phyloP scores from a whole-genome alignment of 2,329 filamentous ascomycete genomes.

The Phoma sp. region DNA sequence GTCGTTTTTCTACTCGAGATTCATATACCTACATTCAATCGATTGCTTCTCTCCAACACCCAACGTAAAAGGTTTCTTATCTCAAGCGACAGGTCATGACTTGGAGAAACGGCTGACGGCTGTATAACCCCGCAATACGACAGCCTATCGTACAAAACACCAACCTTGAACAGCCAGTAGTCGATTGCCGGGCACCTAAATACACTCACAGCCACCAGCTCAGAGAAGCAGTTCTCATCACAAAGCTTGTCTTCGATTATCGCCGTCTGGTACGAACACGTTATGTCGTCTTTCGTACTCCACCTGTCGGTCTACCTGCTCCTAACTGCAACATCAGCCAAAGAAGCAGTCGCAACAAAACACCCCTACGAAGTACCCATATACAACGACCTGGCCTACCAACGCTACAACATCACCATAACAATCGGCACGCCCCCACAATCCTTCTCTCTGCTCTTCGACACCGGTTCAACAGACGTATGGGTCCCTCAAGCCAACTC shows the following conservation, averaged over 20 bases:
- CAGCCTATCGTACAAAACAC: not conserved
- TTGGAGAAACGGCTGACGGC: not conserved
- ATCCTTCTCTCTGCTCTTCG: constrained; percentile 15
- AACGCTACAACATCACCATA: constrained; percentile 20
- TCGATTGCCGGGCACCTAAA: not conserved
- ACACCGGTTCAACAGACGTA: constrained; percentile 18
- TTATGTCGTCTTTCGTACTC: not conserved
- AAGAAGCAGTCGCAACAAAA: not conserved
- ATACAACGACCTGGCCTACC: constrained; percentile 7
- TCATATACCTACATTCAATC: not conserved
- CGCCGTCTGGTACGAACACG: not conserved
- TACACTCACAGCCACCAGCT: not conserved
- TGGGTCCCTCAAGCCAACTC: constrained; percentile 20
- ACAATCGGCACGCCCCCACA: constrained; percentile 20
- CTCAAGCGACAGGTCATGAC: not conserved
- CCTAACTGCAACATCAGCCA: not conserved
- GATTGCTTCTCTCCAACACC: not conserved
- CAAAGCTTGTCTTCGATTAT: not conserved
- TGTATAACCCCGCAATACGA: not conserved
- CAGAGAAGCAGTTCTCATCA: not conserved
- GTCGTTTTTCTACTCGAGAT: not conserved
- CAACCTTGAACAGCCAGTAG: not conserved
- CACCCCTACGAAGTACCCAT: not conserved
- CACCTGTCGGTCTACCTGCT: not conserved
- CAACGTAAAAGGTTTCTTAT: not conserved